Conservation (phyloP, 139 green algal genomes). For the Deuterostichococcus epilithicus region DNA sequence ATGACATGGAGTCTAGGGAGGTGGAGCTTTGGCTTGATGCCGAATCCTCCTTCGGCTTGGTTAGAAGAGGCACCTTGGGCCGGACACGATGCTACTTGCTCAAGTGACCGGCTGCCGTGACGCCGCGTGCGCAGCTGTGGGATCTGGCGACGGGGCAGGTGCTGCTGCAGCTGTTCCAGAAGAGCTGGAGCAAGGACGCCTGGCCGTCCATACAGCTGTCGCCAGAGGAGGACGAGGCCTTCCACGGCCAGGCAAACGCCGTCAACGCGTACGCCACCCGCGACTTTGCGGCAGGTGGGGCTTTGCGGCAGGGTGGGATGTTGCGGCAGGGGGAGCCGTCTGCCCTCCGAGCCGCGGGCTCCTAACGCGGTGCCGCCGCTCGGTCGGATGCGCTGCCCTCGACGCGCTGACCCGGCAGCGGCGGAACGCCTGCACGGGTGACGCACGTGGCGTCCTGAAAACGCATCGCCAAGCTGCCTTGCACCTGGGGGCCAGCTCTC, state of each 20-base stretch:
- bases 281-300: conserved; percentile 49
- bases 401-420: conserved; percentile 23
- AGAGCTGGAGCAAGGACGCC: conserved; percentile 44
- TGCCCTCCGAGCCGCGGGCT: too few relatives aligned
- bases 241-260: conserved; percentile 78
- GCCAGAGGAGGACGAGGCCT: conserved; percentile 55
- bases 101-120: conserved; percentile 1
- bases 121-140: conserved; percentile 70
- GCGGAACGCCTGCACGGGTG: too few relatives aligned
- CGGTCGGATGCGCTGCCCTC: background rate
- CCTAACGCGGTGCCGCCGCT: too few relatives aligned
- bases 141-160: conserved; percentile 27
- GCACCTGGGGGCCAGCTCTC: too few relatives aligned
- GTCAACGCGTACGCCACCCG: conserved; percentile 74
- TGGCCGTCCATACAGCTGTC: conserved; percentile 80
- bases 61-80: background rate
- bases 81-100: background rate
- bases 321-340: too few relatives aligned
- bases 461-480: too few relatives aligned
- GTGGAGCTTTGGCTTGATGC: background rate
- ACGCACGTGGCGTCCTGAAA: too few relatives aligned
- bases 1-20: background rate
- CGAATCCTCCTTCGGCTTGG: background rate
- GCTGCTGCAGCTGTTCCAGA: conserved; percentile 55
- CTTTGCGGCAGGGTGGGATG: too few relatives aligned